Evolutionary conservation across 331 rosid genomes (phyloP), one percentile per base, ranked within the genome.

Genomic region (Ulmus americana): DNA sequence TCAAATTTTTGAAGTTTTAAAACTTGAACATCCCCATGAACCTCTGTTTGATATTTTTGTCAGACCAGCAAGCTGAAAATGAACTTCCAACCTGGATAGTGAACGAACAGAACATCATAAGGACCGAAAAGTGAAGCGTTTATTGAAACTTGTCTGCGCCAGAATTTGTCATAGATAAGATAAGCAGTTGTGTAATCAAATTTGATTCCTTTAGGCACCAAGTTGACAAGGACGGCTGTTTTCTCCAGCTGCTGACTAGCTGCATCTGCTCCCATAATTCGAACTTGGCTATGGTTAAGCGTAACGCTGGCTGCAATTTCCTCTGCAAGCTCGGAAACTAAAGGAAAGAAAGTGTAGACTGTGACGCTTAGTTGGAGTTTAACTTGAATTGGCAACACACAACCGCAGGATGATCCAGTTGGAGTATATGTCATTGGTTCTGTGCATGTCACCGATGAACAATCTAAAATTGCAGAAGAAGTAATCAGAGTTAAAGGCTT

Each of bases 191-290:
- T 70, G 59, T 84, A 77, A 72, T 87, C 86, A 69, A 94, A 94
- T 43, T 64, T 80, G 11, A 63, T 58, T 65, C 91, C 86, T 66
- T 53, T 79, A 6, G 98, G 98, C 42, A 94, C 86, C 71, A 94
- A 79, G 77, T 85, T 77, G 64, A 94, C 76, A 45, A 89, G 77
- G 69, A 89, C 95, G 46, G 75, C 67, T 68, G 95, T 94, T 75
- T 87, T 76, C 65, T 87, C 95, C 8, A 82, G 70, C 83, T 83
- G 91, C 74, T 85, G 95, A 66, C 47, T 85, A 49, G 85, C 76
- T 38, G 91, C 97, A 68, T 94, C 84, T 6, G 98, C 98, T 74
- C 97, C 98, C 84, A 85, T 81, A 35, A 94, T 82, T 51, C 97
- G 95, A 69, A 94, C 98, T 82, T 94, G 98, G 73, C 78, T 83